Conservation (phyloP, 176 grass and related monocot species). For the Zizania latifolia region DNA sequence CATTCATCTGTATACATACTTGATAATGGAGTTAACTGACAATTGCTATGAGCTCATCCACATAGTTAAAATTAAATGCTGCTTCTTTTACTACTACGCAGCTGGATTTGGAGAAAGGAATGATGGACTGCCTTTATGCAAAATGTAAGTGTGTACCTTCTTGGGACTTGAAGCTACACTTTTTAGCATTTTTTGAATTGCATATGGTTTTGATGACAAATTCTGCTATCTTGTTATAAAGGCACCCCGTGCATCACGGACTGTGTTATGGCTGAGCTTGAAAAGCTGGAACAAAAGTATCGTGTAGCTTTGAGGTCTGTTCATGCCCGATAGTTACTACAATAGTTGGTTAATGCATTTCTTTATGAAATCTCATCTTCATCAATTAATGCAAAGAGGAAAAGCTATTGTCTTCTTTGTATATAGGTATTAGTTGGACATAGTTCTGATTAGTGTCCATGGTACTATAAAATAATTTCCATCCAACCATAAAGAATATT, state of each 20-base stretch:
- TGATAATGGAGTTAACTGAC: background rate
- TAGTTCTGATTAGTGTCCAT: background rate
- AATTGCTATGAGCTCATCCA: background rate
- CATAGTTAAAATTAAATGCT: slow-evolving; percentile 8
- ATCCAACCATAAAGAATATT: background rate
- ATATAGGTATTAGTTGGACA: background rate
- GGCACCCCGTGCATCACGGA: slow-evolving; percentile 91
- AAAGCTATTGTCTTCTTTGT: background rate
- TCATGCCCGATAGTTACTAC: background rate
- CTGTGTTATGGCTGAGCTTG: slow-evolving; percentile 94
- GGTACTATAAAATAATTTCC: background rate
- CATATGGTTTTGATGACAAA: background rate
- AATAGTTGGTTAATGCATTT: background rate
- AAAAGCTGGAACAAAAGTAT: slow-evolving; percentile 93
- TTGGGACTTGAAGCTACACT: background rate
- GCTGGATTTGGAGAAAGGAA: slow-evolving; percentile 99
- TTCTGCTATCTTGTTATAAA: slow-evolving; percentile 30
- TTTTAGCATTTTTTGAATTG: background rate
- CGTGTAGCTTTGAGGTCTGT: slow-evolving; percentile 76
- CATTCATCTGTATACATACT: background rate
- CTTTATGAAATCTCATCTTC: background rate
- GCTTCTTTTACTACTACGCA: slow-evolving; percentile 24
- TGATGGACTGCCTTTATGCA: slow-evolving; percentile 98
- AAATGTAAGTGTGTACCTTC: slow-evolving; percentile 57
- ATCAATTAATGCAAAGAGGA: background rate